These are phyloP conservation scores for Phialophora expanda DNA, from an alignment of 2,329 filamentous ascomycete species.

Conservation along the genomic window DNA sequence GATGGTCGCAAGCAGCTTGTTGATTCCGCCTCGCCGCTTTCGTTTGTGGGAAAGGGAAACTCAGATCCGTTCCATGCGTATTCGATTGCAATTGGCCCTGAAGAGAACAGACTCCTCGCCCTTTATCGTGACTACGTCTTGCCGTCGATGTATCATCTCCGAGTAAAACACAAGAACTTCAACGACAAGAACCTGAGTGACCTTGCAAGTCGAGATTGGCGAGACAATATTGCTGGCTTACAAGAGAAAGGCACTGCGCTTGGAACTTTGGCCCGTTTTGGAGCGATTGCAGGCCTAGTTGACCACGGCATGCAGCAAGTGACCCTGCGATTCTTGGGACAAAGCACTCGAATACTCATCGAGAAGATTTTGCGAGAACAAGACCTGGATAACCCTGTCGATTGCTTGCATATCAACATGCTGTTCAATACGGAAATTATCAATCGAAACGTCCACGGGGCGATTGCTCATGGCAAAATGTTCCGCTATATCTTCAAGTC, in stretches of 20 bases:
- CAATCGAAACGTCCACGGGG: conserved; percentile 12
- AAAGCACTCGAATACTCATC: conserved; percentile 7
- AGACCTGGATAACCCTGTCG: not conserved
- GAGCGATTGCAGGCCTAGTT: not conserved
- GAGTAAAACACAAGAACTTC: conserved; percentile 3
- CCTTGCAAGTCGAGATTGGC: conserved; percentile 14
- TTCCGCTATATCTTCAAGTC: conserved; percentile 16
- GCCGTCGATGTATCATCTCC: conserved; percentile 7
- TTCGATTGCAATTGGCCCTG: conserved; percentile 14
- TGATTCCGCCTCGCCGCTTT: not conserved
- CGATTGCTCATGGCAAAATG: conserved; percentile 19
- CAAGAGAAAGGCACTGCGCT: conserved; percentile 7
- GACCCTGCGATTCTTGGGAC: not conserved
- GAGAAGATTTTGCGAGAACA: conserved; percentile 3
- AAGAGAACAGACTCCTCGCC: conserved; percentile 20
- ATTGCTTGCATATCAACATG: conserved; percentile 15
- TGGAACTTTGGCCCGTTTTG: conserved; percentile 11
- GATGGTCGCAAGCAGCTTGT: not conserved
- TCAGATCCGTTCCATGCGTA: conserved; percentile 24
- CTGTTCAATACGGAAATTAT: conserved; percentile 16
- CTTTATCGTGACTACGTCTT: conserved; percentile 24
- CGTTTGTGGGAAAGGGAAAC: conserved; percentile 22
- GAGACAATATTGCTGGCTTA: conserved; percentile 9
- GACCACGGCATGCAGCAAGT: not conserved
- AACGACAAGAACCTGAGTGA: conserved; percentile 10